These are phyloP conservation scores for Tardiomyces digboiensis DNA, from an alignment of 1,139 yeast genomes.

Conservation along the genomic window DNA sequence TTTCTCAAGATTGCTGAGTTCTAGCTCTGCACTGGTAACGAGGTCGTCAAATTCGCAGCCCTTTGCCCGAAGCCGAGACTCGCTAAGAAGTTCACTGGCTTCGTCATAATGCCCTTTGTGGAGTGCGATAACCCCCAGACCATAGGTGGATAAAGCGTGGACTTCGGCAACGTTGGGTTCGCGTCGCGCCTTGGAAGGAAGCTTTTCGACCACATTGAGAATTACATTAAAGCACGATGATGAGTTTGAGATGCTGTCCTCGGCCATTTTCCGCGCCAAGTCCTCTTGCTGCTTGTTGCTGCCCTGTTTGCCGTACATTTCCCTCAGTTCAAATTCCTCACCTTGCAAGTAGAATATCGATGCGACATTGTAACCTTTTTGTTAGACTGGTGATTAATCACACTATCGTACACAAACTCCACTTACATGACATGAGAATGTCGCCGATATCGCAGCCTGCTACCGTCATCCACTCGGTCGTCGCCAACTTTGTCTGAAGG, in stretches of 20 bases:
- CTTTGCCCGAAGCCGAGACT: slow-evolving; percentile 62
- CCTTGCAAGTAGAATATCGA: slow-evolving; percentile 63
- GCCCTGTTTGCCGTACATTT: slow-evolving; percentile 21
- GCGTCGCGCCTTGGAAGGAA: slow-evolving; percentile 36
- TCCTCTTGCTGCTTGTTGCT: slow-evolving; percentile 1
- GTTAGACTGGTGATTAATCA: too few relatives aligned
- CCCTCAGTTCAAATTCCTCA: slow-evolving; percentile 51
- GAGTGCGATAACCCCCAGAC: slow-evolving; percentile 69
- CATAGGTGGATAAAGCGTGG: slow-evolving; percentile 74
- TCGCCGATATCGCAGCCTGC: slow-evolving; percentile 64
- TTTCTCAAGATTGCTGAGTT: slow-evolving; percentile 41
- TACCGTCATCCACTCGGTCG: slow-evolving; percentile 64
- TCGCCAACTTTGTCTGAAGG: slow-evolving; percentile 50
- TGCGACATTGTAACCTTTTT: slow-evolving; percentile 66
- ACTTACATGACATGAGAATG: slow-evolving; percentile 48
- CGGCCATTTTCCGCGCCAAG: not conserved
- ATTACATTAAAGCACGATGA: slow-evolving; percentile 37
- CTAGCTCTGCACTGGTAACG: slow-evolving; percentile 55
- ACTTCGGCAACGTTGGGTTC: slow-evolving; percentile 46
- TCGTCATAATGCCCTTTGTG: slow-evolving; percentile 45
- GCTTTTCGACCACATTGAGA: slow-evolving; percentile 41
- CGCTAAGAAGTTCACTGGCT: slow-evolving; percentile 56
- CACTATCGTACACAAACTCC: too few relatives aligned
- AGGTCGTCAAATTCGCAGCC: slow-evolving; percentile 59
- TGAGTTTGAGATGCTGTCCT: slow-evolving; percentile 19